Conservation (phyloP, 768 basidiomycete species). For the Tricholoma furcatifolium region DNA sequence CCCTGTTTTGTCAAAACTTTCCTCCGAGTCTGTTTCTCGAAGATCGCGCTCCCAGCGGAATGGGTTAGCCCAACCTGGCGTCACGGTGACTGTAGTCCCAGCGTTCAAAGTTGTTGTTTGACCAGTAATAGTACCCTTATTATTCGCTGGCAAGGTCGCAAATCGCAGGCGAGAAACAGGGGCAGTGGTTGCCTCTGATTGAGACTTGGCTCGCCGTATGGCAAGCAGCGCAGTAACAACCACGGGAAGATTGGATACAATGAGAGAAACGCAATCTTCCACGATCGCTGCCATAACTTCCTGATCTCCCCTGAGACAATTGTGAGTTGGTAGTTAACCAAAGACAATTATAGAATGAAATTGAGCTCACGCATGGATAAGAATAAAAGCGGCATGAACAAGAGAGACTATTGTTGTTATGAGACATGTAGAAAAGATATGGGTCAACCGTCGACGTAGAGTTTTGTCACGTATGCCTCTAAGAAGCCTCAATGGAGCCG, state of each 20-base stretch:
- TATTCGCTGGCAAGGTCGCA: conserved; percentile 3
- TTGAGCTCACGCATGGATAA: conserved; percentile 17
- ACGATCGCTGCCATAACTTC: conserved; percentile 39
- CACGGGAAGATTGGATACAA: conserved; percentile 40
- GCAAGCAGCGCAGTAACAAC: conserved; percentile 29
- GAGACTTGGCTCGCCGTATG: conserved; percentile 9
- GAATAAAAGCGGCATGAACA: conserved; percentile 44
- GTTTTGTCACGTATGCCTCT: conserved; percentile 35
- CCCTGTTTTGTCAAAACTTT: background rate
- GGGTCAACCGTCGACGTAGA: conserved; percentile 40
- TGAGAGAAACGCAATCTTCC: conserved; percentile 39
- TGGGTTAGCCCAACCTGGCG: conserved; percentile 9
- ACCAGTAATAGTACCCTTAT: background rate
- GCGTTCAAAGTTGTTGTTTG: background rate
- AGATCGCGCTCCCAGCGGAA: conserved; percentile 14
- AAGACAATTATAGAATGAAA: background rate
- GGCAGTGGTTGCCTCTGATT: background rate
- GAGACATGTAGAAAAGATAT: conserved; percentile 56
- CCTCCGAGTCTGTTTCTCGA: too few relatives aligned
- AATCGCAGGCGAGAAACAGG: conserved; percentile 6
- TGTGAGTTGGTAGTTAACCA: background rate
- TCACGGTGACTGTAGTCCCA: background rate
- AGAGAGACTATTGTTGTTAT: conserved; percentile 45
- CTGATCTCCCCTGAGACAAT: conserved; percentile 18
- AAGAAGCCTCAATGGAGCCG: conserved; percentile 45